phyloP scores from a whole-genome alignment of 768 basidiomycete genomes.

The Pisolithus tinctorius region DNA sequence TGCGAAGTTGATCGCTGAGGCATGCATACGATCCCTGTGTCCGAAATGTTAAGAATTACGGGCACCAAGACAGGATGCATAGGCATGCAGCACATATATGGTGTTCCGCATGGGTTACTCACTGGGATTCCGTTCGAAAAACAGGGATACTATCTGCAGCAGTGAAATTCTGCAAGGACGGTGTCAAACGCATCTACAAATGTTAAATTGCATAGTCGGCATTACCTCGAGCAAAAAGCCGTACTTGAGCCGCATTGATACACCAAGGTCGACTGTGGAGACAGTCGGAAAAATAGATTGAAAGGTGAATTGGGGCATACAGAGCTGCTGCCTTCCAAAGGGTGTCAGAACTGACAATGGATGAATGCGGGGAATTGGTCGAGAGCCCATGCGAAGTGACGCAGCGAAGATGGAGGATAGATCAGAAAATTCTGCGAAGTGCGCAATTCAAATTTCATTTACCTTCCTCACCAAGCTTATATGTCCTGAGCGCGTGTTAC shows the following conservation, averaged over 20 bases:
- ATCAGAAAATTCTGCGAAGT: background rate
- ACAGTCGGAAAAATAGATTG: background rate
- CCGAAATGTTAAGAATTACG: background rate
- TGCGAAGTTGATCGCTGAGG: slow-evolving; percentile 60
- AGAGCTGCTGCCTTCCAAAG: slow-evolving; percentile 83
- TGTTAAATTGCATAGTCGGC: background rate
- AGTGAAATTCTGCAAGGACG: slow-evolving; percentile 45
- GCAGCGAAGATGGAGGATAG: background rate
- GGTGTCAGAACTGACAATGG: slow-evolving; percentile 65
- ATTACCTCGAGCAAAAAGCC: slow-evolving; percentile 62
- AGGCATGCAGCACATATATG: too few relatives aligned
- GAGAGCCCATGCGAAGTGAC: background rate
- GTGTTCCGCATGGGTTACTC: slow-evolving; percentile 10
- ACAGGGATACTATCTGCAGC: slow-evolving; percentile 59
- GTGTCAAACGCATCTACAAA: slow-evolving; percentile 1
- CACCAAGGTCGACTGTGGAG: slow-evolving; percentile 51
- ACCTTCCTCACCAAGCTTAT: slow-evolving; percentile 87
- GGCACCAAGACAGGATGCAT: too few relatives aligned
- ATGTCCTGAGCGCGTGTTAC: slow-evolving; percentile 51
- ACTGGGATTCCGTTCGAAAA: slow-evolving; percentile 76
- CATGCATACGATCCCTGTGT: slow-evolving; percentile 63
- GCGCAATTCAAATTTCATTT: background rate
- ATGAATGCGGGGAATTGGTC: background rate
- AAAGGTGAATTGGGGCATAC: slow-evolving; percentile 32
- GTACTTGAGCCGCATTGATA: slow-evolving; percentile 71